These are phyloP conservation scores for Solidago caesia DNA, from an alignment of 129 eudicot species.

Conservation along the genomic window DNA sequence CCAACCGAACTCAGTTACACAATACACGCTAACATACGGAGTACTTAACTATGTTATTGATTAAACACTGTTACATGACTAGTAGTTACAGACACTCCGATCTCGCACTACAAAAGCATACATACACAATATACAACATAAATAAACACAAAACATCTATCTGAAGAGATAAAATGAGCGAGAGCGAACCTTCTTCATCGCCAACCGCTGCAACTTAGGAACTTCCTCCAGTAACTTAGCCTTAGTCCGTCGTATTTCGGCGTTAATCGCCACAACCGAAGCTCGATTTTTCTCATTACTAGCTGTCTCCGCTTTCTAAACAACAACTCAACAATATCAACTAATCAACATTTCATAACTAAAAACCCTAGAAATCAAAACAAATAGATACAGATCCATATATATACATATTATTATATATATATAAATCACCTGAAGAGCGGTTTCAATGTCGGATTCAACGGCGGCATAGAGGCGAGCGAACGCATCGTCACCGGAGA, in stretches of 20 bases:
- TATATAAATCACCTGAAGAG: constrained; percentile 56
- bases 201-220: constrained; percentile 92
- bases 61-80: no score
- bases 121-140: background rate
- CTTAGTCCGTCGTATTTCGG: constrained; percentile 89
- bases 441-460: constrained; percentile 81
- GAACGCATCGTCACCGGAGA: constrained; percentile 90
- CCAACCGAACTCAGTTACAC: background rate
- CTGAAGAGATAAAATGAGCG: constrained; percentile 2
- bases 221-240: constrained; percentile 83
- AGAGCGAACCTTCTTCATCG: constrained; percentile 71
- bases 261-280: constrained; percentile 84
- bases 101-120: no score
- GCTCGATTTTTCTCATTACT: constrained; percentile 74
- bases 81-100: no score
- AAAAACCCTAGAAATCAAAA: constrained; percentile 33
- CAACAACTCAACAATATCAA: constrained; percentile 15
- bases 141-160: constrained; percentile 7
- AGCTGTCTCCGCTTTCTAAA: constrained; percentile 86
- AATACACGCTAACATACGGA: background rate
- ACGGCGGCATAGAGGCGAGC: constrained; percentile 83
- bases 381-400: constrained; percentile 15
- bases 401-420: no score
- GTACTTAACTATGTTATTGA: no score
- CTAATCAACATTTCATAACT: background rate